Evolutionary conservation across 2,329 filamentous ascomycete genomes (phyloP), one percentile per base, ranked within the genome.

Genomic region (Fusarium tricinctum): DNA sequence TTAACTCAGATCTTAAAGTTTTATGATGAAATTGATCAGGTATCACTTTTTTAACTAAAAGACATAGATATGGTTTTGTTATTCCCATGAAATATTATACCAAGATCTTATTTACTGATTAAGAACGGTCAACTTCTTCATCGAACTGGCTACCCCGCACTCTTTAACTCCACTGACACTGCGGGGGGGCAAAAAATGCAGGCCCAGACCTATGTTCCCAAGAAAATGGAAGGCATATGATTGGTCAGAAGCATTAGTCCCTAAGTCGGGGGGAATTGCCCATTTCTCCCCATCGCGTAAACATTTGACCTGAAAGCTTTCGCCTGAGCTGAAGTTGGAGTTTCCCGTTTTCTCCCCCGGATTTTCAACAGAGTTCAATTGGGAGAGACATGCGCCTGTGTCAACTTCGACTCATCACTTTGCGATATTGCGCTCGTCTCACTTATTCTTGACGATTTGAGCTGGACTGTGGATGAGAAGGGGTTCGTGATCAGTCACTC

Each of bases 211-310:
- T 17, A 52, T 35, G 46, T 43, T 42, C 28, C 39, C 19, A 49
- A 26, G 23, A 26, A 38, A 57, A 66, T 56, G 22, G 1, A 5
- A 0, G 3, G 1, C 4, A 22, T 32, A 1, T 63, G 47, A 72
- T 73, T 70, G 55, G 70, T 17, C 19, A 19, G 15, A 46, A n/a
- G 30, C 46, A n/a, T 42, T 55, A 62, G 58, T 32, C 20, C 38
- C 10, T 5, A 55, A 45, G 39, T 59, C 68, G 68, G 70, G 63
- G 68, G 56, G 52, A 66, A 59, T 73, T 72, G 67, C 70, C 70
- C 67, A 68, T 59, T 69, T 46, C 44, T 23, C 45, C 48, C 56
- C 42, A 57, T 65, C 48, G 54, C 48, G 66, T 53, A 59, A 60
- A 63, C 59, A 68, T 44, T 50, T 26, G 48, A 61, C 28, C 30